A percentile compares a stretch with the other conserved stretches of the same genome.
Evolutionary conservation across 805 yeast species (phyloP).

Genomic region (Candida awuae): DNA sequence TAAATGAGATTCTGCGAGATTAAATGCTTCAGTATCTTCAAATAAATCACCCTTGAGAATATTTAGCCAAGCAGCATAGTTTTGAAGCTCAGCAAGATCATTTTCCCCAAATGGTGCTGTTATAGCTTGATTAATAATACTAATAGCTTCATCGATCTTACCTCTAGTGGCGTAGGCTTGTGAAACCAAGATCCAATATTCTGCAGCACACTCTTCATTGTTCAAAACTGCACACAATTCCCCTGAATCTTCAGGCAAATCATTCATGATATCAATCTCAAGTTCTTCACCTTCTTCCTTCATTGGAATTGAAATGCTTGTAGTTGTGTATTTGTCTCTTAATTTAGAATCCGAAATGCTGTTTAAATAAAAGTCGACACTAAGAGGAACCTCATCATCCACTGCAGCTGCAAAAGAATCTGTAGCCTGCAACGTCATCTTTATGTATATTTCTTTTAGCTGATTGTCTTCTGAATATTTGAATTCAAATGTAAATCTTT

Average conservation of each 20-base stretch:
- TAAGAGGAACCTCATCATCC: conserved; percentile 18
- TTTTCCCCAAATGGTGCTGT: conserved; percentile 27
- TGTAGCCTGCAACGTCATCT: conserved; percentile 5
- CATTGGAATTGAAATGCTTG: conserved; percentile 51
- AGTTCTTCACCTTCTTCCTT: conserved; percentile 76
- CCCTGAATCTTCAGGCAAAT: conserved; percentile 81
- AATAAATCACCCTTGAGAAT: conserved; percentile 35
- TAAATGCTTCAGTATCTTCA: conserved; percentile 18
- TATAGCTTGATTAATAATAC: conserved; percentile 56
- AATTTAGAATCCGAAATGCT: conserved; percentile 15
- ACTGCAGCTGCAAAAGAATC: neutral
- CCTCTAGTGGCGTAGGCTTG: conserved; percentile 66
- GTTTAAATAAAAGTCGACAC: conserved; percentile 22
- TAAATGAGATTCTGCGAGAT: conserved; percentile 24
- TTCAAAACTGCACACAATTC: conserved; percentile 73
- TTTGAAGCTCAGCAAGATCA: conserved; percentile 46
- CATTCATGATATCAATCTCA: conserved; percentile 70
- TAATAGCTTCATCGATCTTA: conserved; percentile 51
- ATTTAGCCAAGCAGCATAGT: conserved; percentile 68
- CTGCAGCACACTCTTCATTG: conserved; percentile 67
- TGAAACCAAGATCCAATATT: conserved; percentile 81
- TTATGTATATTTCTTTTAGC: neutral
- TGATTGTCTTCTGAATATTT: neutral
- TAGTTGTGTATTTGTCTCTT: conserved; percentile 20
- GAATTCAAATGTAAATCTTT: neutral